These are phyloP conservation scores for Kandelia obovata DNA, from an alignment of 345 rosid species.

Conservation along the genomic window DNA sequence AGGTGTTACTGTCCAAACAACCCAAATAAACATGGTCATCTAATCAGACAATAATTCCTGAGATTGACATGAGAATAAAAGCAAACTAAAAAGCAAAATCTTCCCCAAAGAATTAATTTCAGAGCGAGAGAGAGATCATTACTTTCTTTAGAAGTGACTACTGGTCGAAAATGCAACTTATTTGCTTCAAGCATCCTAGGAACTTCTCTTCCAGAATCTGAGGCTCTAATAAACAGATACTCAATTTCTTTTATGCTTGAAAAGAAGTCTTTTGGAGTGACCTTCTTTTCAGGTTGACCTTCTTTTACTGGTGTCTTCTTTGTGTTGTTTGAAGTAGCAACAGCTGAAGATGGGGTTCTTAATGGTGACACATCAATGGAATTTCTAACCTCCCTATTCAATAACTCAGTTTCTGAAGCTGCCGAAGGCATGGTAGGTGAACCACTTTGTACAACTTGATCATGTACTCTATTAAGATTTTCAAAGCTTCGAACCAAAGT, in stretches of 20 bases:
- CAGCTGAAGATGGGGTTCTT: slow-evolving; percentile 37
- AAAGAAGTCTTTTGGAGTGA: slow-evolving; percentile 69
- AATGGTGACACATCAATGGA: slow-evolving; percentile 75
- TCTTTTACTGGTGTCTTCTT: slow-evolving; percentile 48
- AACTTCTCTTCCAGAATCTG: slow-evolving; percentile 89
- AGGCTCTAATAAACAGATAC: slow-evolving; percentile 71
- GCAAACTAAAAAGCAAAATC: background rate
- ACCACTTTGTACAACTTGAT: slow-evolving; percentile 34
- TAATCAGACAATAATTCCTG: too few species aligned
- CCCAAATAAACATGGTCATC: too few species aligned
- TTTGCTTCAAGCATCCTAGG: slow-evolving; percentile 99
- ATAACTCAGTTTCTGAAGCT: slow-evolving; percentile 48
- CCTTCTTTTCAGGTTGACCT: slow-evolving; percentile 46
- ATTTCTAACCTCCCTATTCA: slow-evolving; percentile 48
- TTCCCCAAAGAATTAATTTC: background rate
- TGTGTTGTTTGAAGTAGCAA: slow-evolving; percentile 27
- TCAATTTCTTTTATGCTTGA: slow-evolving; percentile 84
- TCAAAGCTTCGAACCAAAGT: slow-evolving; percentile 71
- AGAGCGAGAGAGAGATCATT: slow-evolving; percentile 12
- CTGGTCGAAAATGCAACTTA: slow-evolving; percentile 79
- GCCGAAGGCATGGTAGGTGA: slow-evolving; percentile 40
- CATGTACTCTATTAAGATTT: slow-evolving; percentile 56
- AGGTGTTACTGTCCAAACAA: too few species aligned
- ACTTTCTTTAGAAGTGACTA: slow-evolving; percentile 57
- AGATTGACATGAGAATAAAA: too few species aligned